These are phyloP conservation scores for Silene vulgaris DNA, from an alignment of 179 eudicot species.

Conservation along the genomic window DNA sequence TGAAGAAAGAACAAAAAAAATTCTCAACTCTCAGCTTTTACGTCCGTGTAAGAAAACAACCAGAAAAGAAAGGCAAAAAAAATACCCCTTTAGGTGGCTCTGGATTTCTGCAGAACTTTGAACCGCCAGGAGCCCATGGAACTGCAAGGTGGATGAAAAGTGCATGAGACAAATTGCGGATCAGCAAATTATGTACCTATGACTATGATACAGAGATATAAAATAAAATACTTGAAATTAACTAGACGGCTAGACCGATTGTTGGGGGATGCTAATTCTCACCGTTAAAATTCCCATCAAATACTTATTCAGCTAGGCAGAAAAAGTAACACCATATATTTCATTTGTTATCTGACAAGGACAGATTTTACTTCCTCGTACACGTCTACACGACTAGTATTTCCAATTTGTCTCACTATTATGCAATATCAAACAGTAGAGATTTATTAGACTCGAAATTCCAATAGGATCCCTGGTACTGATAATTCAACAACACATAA, in stretches of 20 bases:
- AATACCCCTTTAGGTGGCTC: constrained; percentile 87
- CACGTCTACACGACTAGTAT: not conserved
- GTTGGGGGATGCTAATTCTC: too few relatives aligned
- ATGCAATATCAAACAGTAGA: not conserved
- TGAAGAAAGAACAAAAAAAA: not conserved
- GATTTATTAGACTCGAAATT: not conserved
- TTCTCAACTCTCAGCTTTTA: not conserved
- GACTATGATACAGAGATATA: not conserved
- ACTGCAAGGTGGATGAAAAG: constrained; percentile 42
- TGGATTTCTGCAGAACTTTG: constrained; percentile 85
- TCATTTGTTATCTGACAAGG: too few relatives aligned
- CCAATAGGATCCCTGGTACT: too few relatives aligned
- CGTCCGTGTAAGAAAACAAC: not conserved
- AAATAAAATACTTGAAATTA: not conserved
- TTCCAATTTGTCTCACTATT: not conserved
- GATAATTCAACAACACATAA: too few relatives aligned
- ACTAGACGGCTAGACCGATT: not conserved
- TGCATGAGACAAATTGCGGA: constrained; percentile 19
- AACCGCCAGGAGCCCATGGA: constrained; percentile 99
- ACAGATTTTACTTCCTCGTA: not conserved
- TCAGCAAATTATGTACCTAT: not conserved
- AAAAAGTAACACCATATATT: too few relatives aligned
- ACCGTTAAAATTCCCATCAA: too few relatives aligned
- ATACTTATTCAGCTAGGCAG: too few relatives aligned
- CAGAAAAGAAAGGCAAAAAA: not conserved